These are phyloP conservation scores for Histomonas meleagridis DNA, from an alignment of 208 protist genomes.

Conservation along the genomic window DNA sequence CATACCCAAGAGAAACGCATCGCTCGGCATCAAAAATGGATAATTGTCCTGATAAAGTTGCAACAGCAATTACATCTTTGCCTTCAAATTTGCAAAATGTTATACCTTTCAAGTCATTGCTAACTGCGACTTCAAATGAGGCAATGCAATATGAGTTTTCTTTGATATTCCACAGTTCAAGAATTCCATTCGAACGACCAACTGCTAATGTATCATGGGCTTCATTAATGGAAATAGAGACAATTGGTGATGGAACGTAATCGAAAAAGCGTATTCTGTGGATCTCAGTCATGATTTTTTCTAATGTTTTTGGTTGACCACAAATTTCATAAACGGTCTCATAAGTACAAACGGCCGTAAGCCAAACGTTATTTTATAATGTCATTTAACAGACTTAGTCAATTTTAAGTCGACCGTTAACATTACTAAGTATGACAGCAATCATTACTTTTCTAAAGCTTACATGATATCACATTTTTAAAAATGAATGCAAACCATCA, in stretches of 20 bases:
- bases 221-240: neutral
- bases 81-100: neutral
- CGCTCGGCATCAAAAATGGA: neutral
- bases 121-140: neutral
- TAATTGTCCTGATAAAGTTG: neutral
- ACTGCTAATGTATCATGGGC: neutral
- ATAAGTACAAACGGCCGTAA: too few species aligned
- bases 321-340: too few species aligned
- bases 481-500: too few species aligned
- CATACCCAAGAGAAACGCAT: neutral
- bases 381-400: too few species aligned
- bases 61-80: neutral
- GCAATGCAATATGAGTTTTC: neutral
- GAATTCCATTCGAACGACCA: neutral
- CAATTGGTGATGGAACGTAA: neutral
- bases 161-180: conserved; percentile 17
- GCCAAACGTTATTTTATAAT: too few species aligned
- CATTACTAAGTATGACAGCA: too few species aligned
- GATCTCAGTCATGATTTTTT: conserved; percentile 32
- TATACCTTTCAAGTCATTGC: neutral
- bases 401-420: too few species aligned
- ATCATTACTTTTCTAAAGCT: too few species aligned
- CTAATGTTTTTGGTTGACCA: too few species aligned
- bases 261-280: conserved; percentile 6
- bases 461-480: too few species aligned